phyloP scores from a whole-genome alignment of 2,329 filamentous ascomycete genomes.

The Aureobasidium pullulans region DNA sequence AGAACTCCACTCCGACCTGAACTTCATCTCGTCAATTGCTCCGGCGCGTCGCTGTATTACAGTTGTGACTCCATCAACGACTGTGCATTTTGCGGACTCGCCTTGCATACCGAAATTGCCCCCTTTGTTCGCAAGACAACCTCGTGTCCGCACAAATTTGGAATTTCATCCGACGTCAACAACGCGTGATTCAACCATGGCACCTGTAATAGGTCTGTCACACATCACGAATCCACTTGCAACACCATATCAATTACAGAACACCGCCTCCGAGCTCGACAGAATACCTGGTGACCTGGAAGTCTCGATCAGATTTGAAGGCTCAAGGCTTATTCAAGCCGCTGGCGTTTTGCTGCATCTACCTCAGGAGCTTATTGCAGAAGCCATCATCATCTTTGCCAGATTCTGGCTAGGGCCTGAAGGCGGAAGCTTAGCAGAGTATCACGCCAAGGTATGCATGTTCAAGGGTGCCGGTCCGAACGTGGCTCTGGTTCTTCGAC shows the following conservation, averaged over 20 bases:
- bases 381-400: constrained; percentile 73
- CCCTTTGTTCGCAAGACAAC: background rate
- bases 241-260: constrained; percentile 61
- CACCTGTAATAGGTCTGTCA: constrained; percentile 27
- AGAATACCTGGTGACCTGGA: constrained; percentile 61
- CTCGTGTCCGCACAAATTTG: background rate
- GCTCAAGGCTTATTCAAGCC: constrained; percentile 67
- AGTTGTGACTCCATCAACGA: background rate
- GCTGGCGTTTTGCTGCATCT: constrained; percentile 75
- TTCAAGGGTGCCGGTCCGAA: background rate
- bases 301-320: constrained; percentile 63
- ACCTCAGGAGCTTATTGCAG: constrained; percentile 77
- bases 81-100: background rate
- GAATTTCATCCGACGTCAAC: background rate
- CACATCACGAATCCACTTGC: constrained; percentile 64
- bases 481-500: background rate
- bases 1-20: constrained; percentile 5
- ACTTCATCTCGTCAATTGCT: constrained; percentile 7
- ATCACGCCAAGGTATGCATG: constrained; percentile 44
- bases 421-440: constrained; percentile 40
- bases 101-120: background rate
- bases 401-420: constrained; percentile 67
- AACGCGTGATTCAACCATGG: constrained; percentile 17
- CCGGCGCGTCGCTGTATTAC: background rate
- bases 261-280: constrained; percentile 47